Conservation (phyloP, 805 yeast genomes). For the Candida maris region DNA sequence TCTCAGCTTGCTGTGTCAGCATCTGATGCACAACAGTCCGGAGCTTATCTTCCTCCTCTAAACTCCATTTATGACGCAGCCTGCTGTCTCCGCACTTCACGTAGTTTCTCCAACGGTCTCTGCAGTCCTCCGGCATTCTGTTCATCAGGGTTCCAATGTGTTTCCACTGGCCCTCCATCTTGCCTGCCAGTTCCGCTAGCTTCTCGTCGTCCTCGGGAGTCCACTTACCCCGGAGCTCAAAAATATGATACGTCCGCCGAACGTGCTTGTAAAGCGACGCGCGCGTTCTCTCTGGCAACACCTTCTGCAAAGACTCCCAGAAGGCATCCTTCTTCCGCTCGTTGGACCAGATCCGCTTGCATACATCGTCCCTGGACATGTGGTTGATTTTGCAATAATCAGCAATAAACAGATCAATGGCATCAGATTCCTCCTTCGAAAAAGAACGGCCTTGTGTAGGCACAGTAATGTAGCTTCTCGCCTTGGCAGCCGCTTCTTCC, state of each 20-base stretch:
- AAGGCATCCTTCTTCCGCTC: conserved; percentile 83
- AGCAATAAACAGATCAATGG: conserved; percentile 67
- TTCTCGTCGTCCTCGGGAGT: conserved; percentile 72
- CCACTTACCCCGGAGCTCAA: conserved; percentile 89
- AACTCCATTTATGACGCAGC: conserved; percentile 73
- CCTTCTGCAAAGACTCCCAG: conserved; percentile 80
- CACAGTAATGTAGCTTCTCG: conserved; percentile 31
- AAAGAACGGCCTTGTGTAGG: conserved; percentile 37
- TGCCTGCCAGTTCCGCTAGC: conserved; percentile 57
- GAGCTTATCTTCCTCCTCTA: conserved; percentile 72
- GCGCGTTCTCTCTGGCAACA: conserved; percentile 79
- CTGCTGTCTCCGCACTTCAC: conserved; percentile 85
- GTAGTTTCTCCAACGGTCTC: conserved; percentile 95
- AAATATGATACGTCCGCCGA: conserved; percentile 82
- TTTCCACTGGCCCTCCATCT: conserved; percentile 85
- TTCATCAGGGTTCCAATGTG: conserved; percentile 73
- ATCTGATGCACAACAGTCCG: conserved; percentile 51
- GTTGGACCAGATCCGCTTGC: conserved; percentile 83
- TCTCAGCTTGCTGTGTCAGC: conserved; percentile 35
- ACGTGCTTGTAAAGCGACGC: conserved; percentile 93
- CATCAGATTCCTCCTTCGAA: conserved; percentile 60
- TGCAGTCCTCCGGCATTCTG: conserved; percentile 96
- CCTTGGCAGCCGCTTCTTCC: conserved; percentile 42
- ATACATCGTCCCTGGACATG: conserved; percentile 62
- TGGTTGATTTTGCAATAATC: conserved; percentile 64